These are phyloP conservation scores for Exophiala lecanii-corni DNA, from an alignment of 2,329 filamentous ascomycete species.

Conservation along the genomic window DNA sequence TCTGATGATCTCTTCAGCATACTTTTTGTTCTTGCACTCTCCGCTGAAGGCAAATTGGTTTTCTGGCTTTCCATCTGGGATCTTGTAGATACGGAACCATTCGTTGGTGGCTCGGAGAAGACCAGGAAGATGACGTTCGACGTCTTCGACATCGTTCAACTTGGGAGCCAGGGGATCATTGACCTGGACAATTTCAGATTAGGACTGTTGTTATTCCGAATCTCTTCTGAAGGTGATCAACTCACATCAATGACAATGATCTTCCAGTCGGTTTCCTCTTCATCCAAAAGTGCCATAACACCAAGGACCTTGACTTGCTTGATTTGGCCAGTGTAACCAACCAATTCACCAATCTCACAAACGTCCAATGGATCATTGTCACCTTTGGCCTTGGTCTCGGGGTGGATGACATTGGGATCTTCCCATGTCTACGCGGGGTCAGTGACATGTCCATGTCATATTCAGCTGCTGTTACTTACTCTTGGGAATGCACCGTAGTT, in stretches of 20 bases:
- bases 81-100: conserved; percentile 99
- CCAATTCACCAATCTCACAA: conserved; percentile 98
- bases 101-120: conserved; percentile 97
- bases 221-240: too few species aligned
- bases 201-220: not conserved
- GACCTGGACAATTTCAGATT: conserved; percentile 16
- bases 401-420: conserved; percentile 92
- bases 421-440: conserved; percentile 99
- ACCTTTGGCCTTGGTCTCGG: conserved; percentile 99
- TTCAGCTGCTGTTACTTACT: conserved; percentile 50
- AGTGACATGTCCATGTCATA: too few species aligned
- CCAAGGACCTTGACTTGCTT: conserved; percentile 99
- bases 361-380: conserved; percentile 99
- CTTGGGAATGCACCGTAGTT: conserved; percentile 99
- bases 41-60: conserved; percentile 99
- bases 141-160: conserved; percentile 98
- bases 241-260: conserved; percentile 88
- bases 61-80: conserved; percentile 99
- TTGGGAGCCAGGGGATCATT: conserved; percentile 95
- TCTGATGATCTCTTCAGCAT: conserved; percentile 89
- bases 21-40: conserved; percentile 99
- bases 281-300: conserved; percentile 97
- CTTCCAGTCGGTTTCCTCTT: conserved; percentile 99
- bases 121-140: conserved; percentile 95
- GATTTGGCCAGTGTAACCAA: conserved; percentile 91